These are phyloP conservation scores for Ceratocystis ficicola DNA, from an alignment of 2,329 filamentous ascomycete genomes.

Conservation along the genomic window DNA sequence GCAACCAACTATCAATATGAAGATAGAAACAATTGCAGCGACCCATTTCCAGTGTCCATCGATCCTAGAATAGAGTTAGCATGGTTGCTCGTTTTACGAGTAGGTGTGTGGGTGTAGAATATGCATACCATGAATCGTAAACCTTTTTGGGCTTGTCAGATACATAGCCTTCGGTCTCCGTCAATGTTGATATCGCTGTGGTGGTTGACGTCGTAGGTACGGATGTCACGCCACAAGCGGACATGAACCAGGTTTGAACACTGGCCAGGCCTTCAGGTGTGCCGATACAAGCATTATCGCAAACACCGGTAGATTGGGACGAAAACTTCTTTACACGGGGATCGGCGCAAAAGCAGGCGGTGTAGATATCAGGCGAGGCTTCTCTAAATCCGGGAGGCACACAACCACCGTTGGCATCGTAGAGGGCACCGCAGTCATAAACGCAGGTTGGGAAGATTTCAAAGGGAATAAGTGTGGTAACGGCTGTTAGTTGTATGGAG, in stretches of 20 bases:
- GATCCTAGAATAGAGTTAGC: constrained; percentile 39
- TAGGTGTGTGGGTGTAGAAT: neutral
- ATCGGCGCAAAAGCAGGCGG: constrained; percentile 63
- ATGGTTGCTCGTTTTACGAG: too few relatives aligned
- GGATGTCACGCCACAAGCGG: constrained; percentile 44
- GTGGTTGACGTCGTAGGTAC: constrained; percentile 23
- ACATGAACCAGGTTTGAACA: constrained; percentile 59
- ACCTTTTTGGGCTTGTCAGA: constrained; percentile 10
- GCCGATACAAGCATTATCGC: constrained; percentile 43
- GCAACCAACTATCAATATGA: constrained; percentile 54
- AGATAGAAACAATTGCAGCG: constrained; percentile 64
- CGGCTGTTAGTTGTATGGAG: neutral
- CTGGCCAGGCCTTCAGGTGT: constrained; percentile 37
- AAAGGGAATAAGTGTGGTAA: constrained; percentile 47
- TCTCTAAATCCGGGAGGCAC: constrained; percentile 38
- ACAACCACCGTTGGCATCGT: constrained; percentile 60
- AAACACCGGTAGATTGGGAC: constrained; percentile 45
- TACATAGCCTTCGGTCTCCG: neutral
- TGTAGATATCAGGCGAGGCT: constrained; percentile 40
- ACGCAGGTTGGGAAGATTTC: constrained; percentile 51
- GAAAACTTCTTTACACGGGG: constrained; percentile 46
- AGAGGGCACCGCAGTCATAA: constrained; percentile 45
- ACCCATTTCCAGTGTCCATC: constrained; percentile 67
- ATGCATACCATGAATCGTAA: constrained; percentile 18
- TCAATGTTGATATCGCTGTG: constrained; percentile 20